These are phyloP conservation scores for Marchantia paleacea DNA, from an alignment of 225 moss, liverwort and hornwort genomes.

Conservation along the genomic window DNA sequence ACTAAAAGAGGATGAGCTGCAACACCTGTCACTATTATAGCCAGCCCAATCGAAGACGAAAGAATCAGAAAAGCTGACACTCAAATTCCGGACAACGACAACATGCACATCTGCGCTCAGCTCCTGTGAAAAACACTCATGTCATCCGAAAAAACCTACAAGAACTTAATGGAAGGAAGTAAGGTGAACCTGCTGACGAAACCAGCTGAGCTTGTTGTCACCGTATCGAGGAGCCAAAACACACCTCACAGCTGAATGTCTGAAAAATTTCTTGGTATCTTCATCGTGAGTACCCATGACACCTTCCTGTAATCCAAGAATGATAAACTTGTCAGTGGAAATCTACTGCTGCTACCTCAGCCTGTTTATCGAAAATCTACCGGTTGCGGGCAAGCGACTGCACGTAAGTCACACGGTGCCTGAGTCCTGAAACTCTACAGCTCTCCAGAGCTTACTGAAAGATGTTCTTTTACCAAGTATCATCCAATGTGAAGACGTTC, in stretches of 20 bases:
- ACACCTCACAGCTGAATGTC: conserved; percentile 64
- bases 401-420: not conserved
- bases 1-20: too few species aligned
- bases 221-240: conserved; percentile 73
- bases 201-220: conserved; percentile 79
- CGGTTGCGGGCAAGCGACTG: not conserved
- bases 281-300: conserved; percentile 88
- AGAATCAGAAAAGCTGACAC: too few species aligned
- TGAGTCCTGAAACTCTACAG: not conserved
- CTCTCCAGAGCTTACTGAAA: not conserved
- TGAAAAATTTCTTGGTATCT: conserved; percentile 73
- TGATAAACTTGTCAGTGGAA: not conserved
- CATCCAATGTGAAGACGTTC: too few species aligned
- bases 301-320: conserved; percentile 54
- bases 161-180: not conserved
- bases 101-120: too few species aligned
- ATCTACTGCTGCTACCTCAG: not conserved
- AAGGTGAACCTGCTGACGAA: conserved; percentile 67
- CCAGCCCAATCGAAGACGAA: too few species aligned
- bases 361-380: not conserved
- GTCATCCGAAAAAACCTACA: too few species aligned
- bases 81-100: too few species aligned
- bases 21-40: too few species aligned
- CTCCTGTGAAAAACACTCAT: not conserved
- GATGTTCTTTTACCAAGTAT: too few species aligned